Percentiles rank a stretch among this genome's conserved stretches.
These are phyloP conservation scores for Aureobasidium sp. DNA, from an alignment of 2,329 filamentous ascomycete genomes.

Conservation along the genomic window DNA sequence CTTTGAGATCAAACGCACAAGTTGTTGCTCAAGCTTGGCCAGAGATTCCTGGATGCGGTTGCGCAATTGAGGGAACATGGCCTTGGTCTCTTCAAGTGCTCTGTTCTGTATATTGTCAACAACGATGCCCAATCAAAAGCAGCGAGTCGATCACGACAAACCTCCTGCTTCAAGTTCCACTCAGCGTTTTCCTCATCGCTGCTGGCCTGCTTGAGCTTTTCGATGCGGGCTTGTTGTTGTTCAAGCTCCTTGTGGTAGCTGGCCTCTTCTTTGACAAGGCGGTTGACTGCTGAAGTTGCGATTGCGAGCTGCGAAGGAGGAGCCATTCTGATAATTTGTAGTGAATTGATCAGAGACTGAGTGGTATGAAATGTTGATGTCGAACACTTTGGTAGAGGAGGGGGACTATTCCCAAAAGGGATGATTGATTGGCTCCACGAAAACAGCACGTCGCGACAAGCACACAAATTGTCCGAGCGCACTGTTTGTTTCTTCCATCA, in stretches of 20 bases:
- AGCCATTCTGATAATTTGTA: constrained; percentile 49
- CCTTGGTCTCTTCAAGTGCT: constrained; percentile 80
- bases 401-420: background rate
- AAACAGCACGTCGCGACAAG: background rate
- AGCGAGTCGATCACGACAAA: constrained; percentile 32
- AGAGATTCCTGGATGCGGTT: constrained; percentile 64
- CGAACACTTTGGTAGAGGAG: background rate
- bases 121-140: background rate
- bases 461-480: background rate
- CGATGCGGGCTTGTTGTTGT: constrained; percentile 63
- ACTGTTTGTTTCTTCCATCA: constrained; percentile 6
- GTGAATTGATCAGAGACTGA: background rate
- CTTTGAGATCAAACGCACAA: constrained; percentile 43
- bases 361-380: constrained; percentile 1
- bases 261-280: constrained; percentile 83
- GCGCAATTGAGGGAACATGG: constrained; percentile 65
- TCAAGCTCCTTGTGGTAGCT: constrained; percentile 82
- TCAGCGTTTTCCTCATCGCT: constrained; percentile 64
- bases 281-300: constrained; percentile 67
- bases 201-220: constrained; percentile 48
- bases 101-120: constrained; percentile 47
- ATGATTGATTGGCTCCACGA: background rate
- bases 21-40: constrained; percentile 62
- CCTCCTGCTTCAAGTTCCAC: constrained; percentile 79
- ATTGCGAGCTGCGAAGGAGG: constrained; percentile 69